These are phyloP conservation scores for Inonotus obliquus DNA, from an alignment of 1,284 basidiomycete genomes.

Conservation along the genomic window DNA sequence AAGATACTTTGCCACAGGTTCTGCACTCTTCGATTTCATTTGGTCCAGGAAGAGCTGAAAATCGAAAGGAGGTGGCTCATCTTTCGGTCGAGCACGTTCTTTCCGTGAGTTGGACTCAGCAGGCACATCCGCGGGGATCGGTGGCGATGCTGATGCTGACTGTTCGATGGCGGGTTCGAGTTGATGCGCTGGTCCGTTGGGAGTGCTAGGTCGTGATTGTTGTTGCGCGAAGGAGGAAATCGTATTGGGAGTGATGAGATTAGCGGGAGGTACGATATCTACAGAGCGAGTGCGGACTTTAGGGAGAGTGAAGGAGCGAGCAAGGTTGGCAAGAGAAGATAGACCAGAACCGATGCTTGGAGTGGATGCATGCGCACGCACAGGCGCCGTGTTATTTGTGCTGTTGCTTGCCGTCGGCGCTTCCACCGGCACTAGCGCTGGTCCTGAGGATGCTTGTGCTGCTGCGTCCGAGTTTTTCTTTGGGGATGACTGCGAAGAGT, in stretches of 20 bases:
- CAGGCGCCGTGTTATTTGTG: conserved; percentile 7
- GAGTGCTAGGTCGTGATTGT: conserved; percentile 20
- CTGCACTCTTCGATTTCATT: conserved; percentile 79
- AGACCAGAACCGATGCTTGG: conserved; percentile 40
- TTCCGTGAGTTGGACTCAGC: background rate
- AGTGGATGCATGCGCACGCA: conserved; percentile 18
- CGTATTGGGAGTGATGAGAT: conserved; percentile 48
- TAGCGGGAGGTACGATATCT: conserved; percentile 45
- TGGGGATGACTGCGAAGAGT: background rate
- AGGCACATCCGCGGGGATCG: background rate
- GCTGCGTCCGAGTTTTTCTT: background rate
- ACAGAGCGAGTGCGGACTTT: conserved; percentile 49
- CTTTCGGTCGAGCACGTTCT: conserved; percentile 25
- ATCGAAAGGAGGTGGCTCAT: conserved; percentile 57
- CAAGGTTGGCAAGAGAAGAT: conserved; percentile 57
- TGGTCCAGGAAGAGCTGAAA: conserved; percentile 89
- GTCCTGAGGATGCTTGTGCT: conserved; percentile 5
- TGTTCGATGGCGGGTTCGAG: too few species aligned
- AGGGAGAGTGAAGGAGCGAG: conserved; percentile 57
- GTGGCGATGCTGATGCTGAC: background rate
- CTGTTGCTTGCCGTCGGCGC: too few species aligned
- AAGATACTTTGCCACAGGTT: conserved; percentile 87
- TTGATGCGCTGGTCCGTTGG: background rate
- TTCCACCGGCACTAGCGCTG: background rate
- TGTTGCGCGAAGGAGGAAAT: conserved; percentile 56